These are phyloP conservation scores for Pseudoneurospora amorphoporcata DNA, from an alignment of 495 filamentous ascomycete genomes.

Conservation along the genomic window DNA sequence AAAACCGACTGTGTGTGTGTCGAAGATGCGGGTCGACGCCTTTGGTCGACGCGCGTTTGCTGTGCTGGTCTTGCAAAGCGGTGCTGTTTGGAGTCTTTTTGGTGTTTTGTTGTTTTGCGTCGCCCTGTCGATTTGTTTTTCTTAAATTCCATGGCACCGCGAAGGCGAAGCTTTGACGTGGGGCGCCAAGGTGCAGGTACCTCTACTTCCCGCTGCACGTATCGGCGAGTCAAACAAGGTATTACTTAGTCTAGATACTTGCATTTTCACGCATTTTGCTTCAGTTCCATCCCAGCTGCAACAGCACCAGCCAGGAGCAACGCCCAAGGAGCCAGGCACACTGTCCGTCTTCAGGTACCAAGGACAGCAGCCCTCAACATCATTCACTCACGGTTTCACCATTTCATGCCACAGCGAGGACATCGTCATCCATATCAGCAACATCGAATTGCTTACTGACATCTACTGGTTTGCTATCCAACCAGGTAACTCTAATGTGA, in stretches of 20 bases:
- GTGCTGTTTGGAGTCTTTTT: slow-evolving; percentile 3
- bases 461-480: background rate
- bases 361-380: background rate
- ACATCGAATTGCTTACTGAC: background rate
- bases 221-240: background rate
- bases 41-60: slow-evolving; percentile 4
- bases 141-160: background rate
- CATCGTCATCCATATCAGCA: background rate
- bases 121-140: background rate
- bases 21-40: background rate
- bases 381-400: background rate
- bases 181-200: background rate
- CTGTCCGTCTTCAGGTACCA: background rate
- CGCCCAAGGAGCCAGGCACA: background rate
- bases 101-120: slow-evolving; percentile 2
- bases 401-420: background rate
- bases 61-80: background rate
- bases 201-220: background rate
- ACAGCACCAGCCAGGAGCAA: background rate
- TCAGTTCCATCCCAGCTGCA: background rate
- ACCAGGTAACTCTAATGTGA: background rate
- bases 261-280: background rate
- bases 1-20: background rate
- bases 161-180: slow-evolving; percentile 2
- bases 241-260: background rate